phyloP scores from a whole-genome alignment of 108 stramenopile species.

The Skeletonema grethae region DNA sequence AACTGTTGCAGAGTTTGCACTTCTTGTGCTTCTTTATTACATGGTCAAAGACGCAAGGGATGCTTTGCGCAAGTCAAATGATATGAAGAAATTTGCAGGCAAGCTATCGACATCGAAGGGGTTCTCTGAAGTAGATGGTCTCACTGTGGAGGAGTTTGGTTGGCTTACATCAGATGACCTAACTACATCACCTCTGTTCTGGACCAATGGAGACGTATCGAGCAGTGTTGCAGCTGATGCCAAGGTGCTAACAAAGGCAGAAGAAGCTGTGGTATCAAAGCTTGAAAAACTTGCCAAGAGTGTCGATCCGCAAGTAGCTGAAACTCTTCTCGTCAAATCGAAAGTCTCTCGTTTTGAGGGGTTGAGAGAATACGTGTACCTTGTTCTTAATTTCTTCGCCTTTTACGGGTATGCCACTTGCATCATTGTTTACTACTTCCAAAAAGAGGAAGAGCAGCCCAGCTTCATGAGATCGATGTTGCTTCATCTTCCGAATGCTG shows the following conservation, averaged over 20 bases:
- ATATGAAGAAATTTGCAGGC: slow-evolving; percentile 53
- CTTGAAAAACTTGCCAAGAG: slow-evolving; percentile 18
- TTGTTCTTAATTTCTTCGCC: slow-evolving; percentile 82
- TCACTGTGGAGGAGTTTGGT: slow-evolving; percentile 45
- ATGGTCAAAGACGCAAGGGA: slow-evolving; percentile 70
- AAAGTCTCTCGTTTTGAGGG: slow-evolving; percentile 55
- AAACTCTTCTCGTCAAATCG: slow-evolving; percentile 29
- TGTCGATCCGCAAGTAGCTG: slow-evolving; percentile 28
- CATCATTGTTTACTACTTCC: slow-evolving; percentile 66
- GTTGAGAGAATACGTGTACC: slow-evolving; percentile 78
- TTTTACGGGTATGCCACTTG: slow-evolving; percentile 83
- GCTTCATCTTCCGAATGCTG: slow-evolving; percentile 57
- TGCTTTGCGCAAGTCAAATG: slow-evolving; percentile 40
- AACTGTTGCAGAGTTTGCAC: slow-evolving; percentile 72
- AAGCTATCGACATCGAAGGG: slow-evolving; percentile 24
- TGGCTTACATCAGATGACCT: slow-evolving; percentile 56
- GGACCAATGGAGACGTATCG: slow-evolving; percentile 37
- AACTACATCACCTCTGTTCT: slow-evolving; percentile 51
- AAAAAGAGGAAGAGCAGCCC: slow-evolving; percentile 63
- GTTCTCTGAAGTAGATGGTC: slow-evolving; percentile 15
- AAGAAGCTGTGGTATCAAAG: slow-evolving; percentile 41
- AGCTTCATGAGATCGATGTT: slow-evolving; percentile 48
- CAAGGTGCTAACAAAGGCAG: slow-evolving; percentile 49
- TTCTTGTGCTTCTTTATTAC: slow-evolving; percentile 73
- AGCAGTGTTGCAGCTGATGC: slow-evolving; percentile 29